Evolutionary conservation across 2,329 filamentous ascomycete species (phyloP), one percentile per base, ranked within the genome.

Genomic region (Phyllosticta paracitricarpa): DNA sequence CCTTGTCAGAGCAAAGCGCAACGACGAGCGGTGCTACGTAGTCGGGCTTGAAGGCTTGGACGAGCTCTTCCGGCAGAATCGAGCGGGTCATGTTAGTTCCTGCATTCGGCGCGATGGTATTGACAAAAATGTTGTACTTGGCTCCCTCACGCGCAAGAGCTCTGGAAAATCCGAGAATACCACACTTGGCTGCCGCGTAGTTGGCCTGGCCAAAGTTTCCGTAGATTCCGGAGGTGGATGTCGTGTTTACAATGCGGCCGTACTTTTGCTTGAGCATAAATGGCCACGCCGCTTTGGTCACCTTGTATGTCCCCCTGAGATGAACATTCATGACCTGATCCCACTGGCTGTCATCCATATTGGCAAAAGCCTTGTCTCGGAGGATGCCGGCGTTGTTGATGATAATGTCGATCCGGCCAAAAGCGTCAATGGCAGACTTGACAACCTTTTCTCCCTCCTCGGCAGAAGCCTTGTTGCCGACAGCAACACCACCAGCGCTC

Each of bases 151-250:
- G 83, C 58, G 94, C 94, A 61, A 99, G 84, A 57, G 94, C 90
- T 68, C 91, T 89, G 51, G 92, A 96, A 81, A 99, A 91, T 64
- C 94, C 94, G 52, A 99, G 87, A 66, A 99, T 97, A 77, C 90
- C 94, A 67, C 65, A 73, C 66, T 75, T 76, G 51, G 77, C 72
- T 55, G 93, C 90, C 64, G 94, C 84, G 76, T 99, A 99, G 82
- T 99, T 99, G 70, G 93, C 90, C 78, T 99, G 94, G 65, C 94
- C 94, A 74, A 99, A 99, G 83, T 97, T 99, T 68, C 94, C 94
- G 74, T 99, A 99, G 76, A 99, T 96, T 77, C 94, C 94, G 69
- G 89, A 95, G 56, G 94, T 97, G 40, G 91, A 96, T 51, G 94
- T 94, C 56, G 94, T 99, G 82, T 99, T 99, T 71, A 99, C 82